Base-by-base conservation (phyloP, 148 eudicot genomes). In the Dysphania ambrosioides region DNA sequence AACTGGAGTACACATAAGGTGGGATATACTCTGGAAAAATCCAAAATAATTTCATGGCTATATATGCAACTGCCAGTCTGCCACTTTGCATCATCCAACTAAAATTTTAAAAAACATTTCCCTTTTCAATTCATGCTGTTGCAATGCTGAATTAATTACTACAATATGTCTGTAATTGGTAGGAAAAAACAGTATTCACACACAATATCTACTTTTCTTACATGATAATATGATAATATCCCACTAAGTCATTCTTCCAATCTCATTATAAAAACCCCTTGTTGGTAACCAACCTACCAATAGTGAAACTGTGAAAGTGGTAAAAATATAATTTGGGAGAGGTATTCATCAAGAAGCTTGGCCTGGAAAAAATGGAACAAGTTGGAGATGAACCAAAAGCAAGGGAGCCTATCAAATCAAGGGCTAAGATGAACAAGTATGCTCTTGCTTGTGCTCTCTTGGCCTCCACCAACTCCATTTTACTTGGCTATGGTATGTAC, bases 391-490 rank as follows among this genome's bases (percentile, higher is more conserved):
- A 75, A 67, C 26, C 75, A 42, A 81, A 78, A 64, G 26, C 42
- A 30, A 56, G 24, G 41, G 64, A 60, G 24, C 47, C 26, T 34
- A 55, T 72, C 13, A 65, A 68, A 30, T 71, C 70, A 26, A 77
- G 78, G 55, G 70, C 49, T 35, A 80, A 75, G 49, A 64, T 80
- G 21, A 92, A 92, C 81, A 87, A 49, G 32, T 90, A 85, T 68
- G 97, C 95, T 8, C 84, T 92, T 18, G 83, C 81, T 16, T 92
- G 91, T 77, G 97, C 95, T 27, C 11, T 90, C 19, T 76, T 92
- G 81, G 97, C 97, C 36, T 92, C 97, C 6, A 87, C 97, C 51
- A 92, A 90, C 61, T 92, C 97, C 57, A 87, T 90, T 72, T 86
- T 92, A 16, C 82, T 92, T 68, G 97, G 97, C 24, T 92, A 92